phyloP scores from a whole-genome alignment of 257 asterid genomes.

The Jasminum sambac region DNA sequence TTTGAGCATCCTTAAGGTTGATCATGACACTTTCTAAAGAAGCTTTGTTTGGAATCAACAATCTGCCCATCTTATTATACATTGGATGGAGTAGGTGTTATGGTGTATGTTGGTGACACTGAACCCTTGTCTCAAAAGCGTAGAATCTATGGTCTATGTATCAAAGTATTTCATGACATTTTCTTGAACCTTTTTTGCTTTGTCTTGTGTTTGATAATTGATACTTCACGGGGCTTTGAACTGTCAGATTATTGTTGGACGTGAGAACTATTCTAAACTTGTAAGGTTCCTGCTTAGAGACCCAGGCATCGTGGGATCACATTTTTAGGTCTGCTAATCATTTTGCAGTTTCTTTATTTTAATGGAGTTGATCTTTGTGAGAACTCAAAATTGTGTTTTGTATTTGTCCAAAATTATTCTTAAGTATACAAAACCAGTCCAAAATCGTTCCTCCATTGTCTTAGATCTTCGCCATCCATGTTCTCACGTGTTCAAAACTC shows the following conservation, averaged over 20 bases:
- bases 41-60: not conserved
- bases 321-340: not conserved
- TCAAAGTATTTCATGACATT: not conserved
- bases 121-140: too few relatives aligned
- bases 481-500: not conserved
- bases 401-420: not conserved
- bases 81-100: too few relatives aligned
- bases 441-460: not conserved
- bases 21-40: not conserved
- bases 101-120: too few relatives aligned
- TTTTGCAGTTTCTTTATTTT: not conserved
- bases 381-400: not conserved
- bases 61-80: too few relatives aligned
- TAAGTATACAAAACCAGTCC: not conserved
- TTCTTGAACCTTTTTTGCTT: not conserved
- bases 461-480: not conserved
- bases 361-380: not conserved
- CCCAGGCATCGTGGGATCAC: not conserved
- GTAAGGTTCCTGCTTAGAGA: not conserved
- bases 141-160: too few relatives aligned
- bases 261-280: not conserved
- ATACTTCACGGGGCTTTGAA: not conserved
- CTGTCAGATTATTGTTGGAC: not conserved
- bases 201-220: not conserved
- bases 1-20: not conserved